Base-by-base conservation (phyloP, 352 stramenopile species). In the Pythium sukuiense region DNA sequence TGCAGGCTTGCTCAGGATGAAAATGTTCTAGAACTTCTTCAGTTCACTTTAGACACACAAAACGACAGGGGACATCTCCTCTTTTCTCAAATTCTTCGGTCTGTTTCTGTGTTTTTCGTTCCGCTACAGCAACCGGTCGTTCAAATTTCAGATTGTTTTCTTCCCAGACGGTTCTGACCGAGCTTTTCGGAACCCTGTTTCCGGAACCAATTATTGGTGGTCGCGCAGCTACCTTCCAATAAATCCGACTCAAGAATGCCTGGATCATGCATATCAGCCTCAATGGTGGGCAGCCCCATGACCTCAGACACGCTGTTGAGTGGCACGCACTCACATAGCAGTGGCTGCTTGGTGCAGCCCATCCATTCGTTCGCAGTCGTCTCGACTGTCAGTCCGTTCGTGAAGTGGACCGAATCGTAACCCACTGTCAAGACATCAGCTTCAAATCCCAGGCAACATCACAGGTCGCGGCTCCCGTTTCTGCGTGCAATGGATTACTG, bases 41-140 rank as follows among this genome's bases (percentile, higher is more conserved):
- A 48, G 39, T 48, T 48, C 39, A 24, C 39, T 12, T 43, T 12
- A 16, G 35, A 12, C 7, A 43, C 7, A 11, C 35, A 43, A 43
- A 43, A 43, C 35, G 35, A 3, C 12, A 35, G 8, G 32, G 5
- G 32, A 16, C 35, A 43, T 43, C 35, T 43, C 35, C 3, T 16
- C 7, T 43, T 52, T 52, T 52, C 45, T 52, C 45, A 52, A 6
- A 6, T 52, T 52, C 45, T 29, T 24, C 45, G n/a, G n/a, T 52
- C 45, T 52, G 45, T 24, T 52, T 52, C 45, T 52, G 45, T 52
- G 45, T 52, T 52, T 24, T 52, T 52, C 3, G n/a, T 52, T 52
- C 45, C 45, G 18, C 45, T 14, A 30, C n/a, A 11, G 7, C 45
- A 52, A 52, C 45, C 45, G 45, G 45, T 52, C 20, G 20, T 24